These are phyloP conservation scores for Candida awuae DNA, from an alignment of 805 yeast genomes.

Conservation along the genomic window DNA sequence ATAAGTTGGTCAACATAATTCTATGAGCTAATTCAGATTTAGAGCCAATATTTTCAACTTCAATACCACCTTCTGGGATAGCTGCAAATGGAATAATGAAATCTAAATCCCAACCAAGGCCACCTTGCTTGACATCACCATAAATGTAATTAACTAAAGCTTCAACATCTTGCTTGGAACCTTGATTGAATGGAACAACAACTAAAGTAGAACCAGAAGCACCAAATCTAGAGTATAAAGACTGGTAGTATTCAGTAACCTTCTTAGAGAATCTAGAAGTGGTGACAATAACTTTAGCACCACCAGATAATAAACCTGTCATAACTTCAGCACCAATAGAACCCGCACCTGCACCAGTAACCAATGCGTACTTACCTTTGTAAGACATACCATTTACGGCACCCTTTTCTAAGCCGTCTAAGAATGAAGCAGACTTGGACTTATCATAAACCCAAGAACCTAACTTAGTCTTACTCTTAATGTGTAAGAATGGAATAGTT, in stretches of 20 bases:
- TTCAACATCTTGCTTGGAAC: constrained; percentile 88
- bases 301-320: constrained; percentile 93
- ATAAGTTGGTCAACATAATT: constrained; percentile 92
- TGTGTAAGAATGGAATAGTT: constrained; percentile 90
- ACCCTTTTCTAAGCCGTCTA: constrained; percentile 87
- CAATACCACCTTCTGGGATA: constrained; percentile 97
- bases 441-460: constrained; percentile 85
- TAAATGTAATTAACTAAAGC: constrained; percentile 81
- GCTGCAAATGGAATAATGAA: constrained; percentile 97
- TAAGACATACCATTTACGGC: constrained; percentile 91
- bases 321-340: constrained; percentile 96
- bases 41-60: constrained; percentile 86
- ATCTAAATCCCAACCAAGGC: constrained; percentile 97
- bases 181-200: constrained; percentile 98
- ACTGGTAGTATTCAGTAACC: constrained; percentile 93
- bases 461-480: constrained; percentile 64
- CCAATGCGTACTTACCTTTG: constrained; percentile 78
- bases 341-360: constrained; percentile 99
- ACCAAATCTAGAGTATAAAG: constrained; percentile 87
- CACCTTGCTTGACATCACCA: constrained; percentile 73
- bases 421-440: constrained; percentile 63
- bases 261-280: constrained; percentile 91
- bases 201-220: constrained; percentile 85
- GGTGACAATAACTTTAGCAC: constrained; percentile 94
- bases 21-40: constrained; percentile 97